Percentiles rank a stretch among this genome's conserved stretches.
phyloP scores from a whole-genome alignment of 257 asterid species.

The Forsythia viridissima region DNA sequence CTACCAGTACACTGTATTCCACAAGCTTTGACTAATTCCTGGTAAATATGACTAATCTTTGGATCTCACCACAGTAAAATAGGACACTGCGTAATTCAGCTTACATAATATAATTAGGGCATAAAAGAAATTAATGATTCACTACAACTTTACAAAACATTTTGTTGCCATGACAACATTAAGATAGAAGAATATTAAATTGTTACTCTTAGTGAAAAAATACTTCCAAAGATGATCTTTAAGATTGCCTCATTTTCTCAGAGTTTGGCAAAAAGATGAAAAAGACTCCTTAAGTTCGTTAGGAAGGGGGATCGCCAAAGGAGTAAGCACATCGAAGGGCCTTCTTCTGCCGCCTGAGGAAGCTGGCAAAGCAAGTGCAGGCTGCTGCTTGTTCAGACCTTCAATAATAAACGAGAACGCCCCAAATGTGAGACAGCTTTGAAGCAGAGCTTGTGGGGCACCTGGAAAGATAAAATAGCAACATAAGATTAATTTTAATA shows the following conservation, averaged over 20 bases:
- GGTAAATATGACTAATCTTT: background rate
- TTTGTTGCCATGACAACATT: background rate
- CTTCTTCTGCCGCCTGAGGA: conserved; percentile 29
- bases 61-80: background rate
- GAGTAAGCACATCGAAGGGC: conserved; percentile 55
- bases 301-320: conserved; percentile 83
- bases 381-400: conserved; percentile 84
- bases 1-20: too few relatives aligned
- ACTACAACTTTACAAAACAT: background rate
- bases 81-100: background rate
- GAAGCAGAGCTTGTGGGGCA: conserved; percentile 92
- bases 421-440: conserved; percentile 88
- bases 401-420: conserved; percentile 91
- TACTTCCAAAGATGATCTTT: background rate
- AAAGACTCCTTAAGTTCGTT: conserved; percentile 82
- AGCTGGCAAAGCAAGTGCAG: conserved; percentile 72
- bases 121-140: too few relatives aligned
- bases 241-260: conserved; percentile 48
- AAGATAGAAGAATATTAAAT: background rate
- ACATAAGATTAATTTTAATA: background rate
- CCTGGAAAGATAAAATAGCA: conserved; percentile 46
- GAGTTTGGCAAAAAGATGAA: conserved; percentile 63
- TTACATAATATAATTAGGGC: background rate
- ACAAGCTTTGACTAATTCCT: background rate
- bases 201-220: background rate